Evolutionary conservation across 1,139 yeast species (phyloP).

Genomic region (Protomyces inundatus): DNA sequence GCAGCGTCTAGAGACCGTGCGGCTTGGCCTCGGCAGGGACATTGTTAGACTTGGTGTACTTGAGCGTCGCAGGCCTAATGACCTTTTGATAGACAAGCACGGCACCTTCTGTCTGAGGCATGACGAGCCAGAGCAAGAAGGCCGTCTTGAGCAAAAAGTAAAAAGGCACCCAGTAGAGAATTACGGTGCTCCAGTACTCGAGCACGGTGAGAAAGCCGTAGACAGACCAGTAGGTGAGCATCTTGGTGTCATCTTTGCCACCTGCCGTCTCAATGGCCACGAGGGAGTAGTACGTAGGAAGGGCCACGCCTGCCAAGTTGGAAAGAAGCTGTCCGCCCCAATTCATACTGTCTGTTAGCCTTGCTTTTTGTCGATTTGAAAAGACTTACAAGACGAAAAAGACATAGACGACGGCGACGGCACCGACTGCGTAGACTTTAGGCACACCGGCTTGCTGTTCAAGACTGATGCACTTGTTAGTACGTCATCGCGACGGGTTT

Average conservation of each 20-base stretch:
- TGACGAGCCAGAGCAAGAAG: constrained; percentile 78
- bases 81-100: constrained; percentile 56
- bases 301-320: constrained; percentile 81
- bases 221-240: constrained; percentile 66
- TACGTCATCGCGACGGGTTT: background rate
- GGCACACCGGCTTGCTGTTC: constrained; percentile 53
- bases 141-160: constrained; percentile 90
- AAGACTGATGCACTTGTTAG: background rate
- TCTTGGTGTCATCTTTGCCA: constrained; percentile 65
- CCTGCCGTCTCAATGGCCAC: constrained; percentile 70
- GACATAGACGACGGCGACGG: constrained; percentile 59
- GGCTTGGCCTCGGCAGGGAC: constrained; percentile 25
- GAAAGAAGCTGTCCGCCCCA: constrained; percentile 80
- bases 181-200: constrained; percentile 93
- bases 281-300: constrained; percentile 87
- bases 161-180: constrained; percentile 87
- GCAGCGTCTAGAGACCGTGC: constrained; percentile 3
- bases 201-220: constrained; percentile 83
- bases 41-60: constrained; percentile 10
- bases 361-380: constrained; percentile 39
- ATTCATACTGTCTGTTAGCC: constrained; percentile 48
- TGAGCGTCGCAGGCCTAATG: constrained; percentile 52
- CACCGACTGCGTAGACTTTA: constrained; percentile 77
- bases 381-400: constrained; percentile 47
- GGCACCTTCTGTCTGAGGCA: constrained; percentile 88